Conservation (phyloP, 129 eudicot species). For the Saussurea involucrata region DNA sequence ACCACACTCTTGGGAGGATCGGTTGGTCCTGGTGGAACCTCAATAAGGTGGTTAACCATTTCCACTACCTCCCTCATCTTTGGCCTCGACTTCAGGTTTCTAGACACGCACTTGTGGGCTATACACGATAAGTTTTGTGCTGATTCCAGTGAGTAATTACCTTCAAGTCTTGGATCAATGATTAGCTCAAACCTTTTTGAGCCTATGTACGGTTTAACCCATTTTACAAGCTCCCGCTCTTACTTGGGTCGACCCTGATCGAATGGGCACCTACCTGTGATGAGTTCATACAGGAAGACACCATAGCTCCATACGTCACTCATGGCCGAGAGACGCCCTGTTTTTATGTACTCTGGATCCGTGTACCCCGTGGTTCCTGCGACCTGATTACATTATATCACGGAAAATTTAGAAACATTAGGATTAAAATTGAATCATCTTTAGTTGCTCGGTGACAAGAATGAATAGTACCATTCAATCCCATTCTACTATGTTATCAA, state of each 20-base stretch:
- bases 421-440: background rate
- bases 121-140: slow-evolving; percentile 45
- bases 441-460: background rate
- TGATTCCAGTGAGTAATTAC: slow-evolving; percentile 34
- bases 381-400: slow-evolving; percentile 32
- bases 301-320: slow-evolving; percentile 76
- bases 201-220: slow-evolving; percentile 56
- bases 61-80: slow-evolving; percentile 62
- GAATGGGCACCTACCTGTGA: slow-evolving; percentile 65
- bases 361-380: slow-evolving; percentile 70
- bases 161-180: slow-evolving; percentile 64
- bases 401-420: background rate
- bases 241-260: slow-evolving; percentile 48
- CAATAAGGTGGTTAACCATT: slow-evolving; percentile 45
- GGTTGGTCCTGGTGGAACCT: slow-evolving; percentile 13
- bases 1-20: slow-evolving; percentile 18
- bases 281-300: slow-evolving; percentile 68
- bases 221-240: slow-evolving; percentile 57
- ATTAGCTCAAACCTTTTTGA: slow-evolving; percentile 42
- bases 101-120: slow-evolving; percentile 53
- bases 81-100: slow-evolving; percentile 51
- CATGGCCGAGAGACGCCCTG: slow-evolving; percentile 49
- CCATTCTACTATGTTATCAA: background rate
- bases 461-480: background rate
- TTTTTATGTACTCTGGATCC: slow-evolving; percentile 60